Evolutionary conservation across 352 stramenopile genomes (phyloP), one percentile per base, ranked within the genome.

Genomic region (Globisporangium takayamanum): DNA sequence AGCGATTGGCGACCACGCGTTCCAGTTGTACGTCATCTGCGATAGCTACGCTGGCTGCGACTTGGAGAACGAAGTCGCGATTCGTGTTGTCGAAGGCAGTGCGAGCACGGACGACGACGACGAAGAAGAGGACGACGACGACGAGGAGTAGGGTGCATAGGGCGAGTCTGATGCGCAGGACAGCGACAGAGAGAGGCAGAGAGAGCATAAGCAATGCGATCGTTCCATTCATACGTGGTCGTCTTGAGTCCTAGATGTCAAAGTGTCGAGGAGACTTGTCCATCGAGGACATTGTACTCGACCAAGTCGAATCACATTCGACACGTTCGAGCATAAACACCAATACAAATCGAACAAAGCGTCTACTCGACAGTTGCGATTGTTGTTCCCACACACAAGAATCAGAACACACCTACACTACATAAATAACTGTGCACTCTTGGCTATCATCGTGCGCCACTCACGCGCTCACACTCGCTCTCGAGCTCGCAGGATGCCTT

Each of bases 1-100:
- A 33, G 80, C 97, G 60, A 68, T 94, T 30, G 97, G 97, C 46
- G 84, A 97, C 59, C 96, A 98, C 71, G 80, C 94, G 22, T 88
- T 98, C 59, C 96, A 97, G 58, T 71, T 99, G 26, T 99, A 98
- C 70, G 95, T 99, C 44, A 99, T 99, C 73, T 99, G 96, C 74
- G 97, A 99, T 68, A 96, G 91, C 55, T 99, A 99, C 73, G 73
- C 98, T 8, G 97, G 97, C 26, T 98, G 91, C 68, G 97, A 99
- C 69, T 84, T 99, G 62, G 97, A 99, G 73, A 99, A 99, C 72
- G 87, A 97, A 58, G 67, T 94, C 45, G 63, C 64, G 26, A 73
- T 94, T 44, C 76, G 61, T 0, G 83, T 94, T 18, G 70, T 89
- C 4, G 63, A 91, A 57, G 71, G 62, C 14, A 58, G 73, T 15